A percentile compares a stretch with the other conserved stretches of the same genome.
phyloP scores from a whole-genome alignment of 768 basidiomycete genomes.

The Exidia glandulosa region DNA sequence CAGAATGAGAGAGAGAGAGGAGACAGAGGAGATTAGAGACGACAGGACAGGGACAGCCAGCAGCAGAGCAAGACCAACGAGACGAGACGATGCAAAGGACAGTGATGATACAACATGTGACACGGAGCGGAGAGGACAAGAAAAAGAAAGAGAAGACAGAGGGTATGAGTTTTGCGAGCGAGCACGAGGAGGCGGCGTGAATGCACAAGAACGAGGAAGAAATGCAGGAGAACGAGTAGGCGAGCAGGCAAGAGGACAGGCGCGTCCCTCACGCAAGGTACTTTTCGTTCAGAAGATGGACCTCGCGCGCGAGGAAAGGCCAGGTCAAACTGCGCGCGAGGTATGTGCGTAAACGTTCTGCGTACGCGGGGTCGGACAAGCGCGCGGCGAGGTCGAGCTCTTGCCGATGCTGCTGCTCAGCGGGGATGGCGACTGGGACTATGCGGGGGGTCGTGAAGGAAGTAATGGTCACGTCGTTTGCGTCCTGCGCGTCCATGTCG shows the following conservation, averaged over 20 bases:
- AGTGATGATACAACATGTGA: neutral
- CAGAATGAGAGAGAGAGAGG: neutral
- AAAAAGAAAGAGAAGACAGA: neutral
- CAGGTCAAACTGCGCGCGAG: slow-evolving; percentile 63
- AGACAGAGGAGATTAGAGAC: neutral
- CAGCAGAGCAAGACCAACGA: neutral
- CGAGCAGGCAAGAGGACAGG: neutral
- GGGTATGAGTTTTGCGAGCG: neutral
- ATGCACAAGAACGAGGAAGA: neutral
- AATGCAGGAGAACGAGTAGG: neutral
- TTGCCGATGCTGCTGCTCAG: no score
- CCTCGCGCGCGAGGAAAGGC: slow-evolving; percentile 78
- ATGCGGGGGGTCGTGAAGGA: neutral
- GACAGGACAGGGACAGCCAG: neutral
- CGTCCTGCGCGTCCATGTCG: neutral
- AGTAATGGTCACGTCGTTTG: neutral
- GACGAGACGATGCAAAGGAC: neutral
- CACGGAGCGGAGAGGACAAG: neutral
- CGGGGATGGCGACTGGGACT: neutral
- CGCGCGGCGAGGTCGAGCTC: neutral
- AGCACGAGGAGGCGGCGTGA: neutral
- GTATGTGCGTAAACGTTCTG: neutral
- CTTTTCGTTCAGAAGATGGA: slow-evolving; percentile 78
- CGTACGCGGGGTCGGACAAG: neutral
- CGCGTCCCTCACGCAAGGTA: slow-evolving; percentile 30